phyloP scores from a whole-genome alignment of 2,329 filamentous ascomycete species.

The Alternaria sp. region DNA sequence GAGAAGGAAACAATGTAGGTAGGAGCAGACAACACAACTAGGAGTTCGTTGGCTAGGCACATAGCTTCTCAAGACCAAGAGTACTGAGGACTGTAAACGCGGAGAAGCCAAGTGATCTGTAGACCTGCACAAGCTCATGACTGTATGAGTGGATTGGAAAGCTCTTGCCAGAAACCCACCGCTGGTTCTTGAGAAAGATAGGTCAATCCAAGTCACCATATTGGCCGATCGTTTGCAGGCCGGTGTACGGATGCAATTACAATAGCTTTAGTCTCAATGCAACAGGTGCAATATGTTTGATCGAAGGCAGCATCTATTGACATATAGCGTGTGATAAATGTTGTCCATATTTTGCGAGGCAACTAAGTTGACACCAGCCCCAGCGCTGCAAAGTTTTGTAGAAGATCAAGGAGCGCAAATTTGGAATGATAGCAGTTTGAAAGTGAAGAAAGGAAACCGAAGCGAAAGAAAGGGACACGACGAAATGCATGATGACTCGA shows the following conservation, averaged over 20 bases:
- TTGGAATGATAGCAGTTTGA: background rate
- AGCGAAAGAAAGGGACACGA: background rate
- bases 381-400: background rate
- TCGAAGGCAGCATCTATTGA: background rate
- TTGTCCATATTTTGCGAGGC: background rate
- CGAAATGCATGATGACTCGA: background rate
- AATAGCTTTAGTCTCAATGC: background rate
- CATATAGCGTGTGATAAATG: background rate
- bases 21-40: background rate
- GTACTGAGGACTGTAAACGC: background rate
- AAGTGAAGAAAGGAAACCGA: background rate
- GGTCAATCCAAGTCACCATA: background rate
- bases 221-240: background rate
- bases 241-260: background rate
- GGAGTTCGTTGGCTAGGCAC: background rate
- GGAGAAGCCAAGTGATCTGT: background rate
- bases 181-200: background rate
- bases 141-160: background rate
- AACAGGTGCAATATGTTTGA: background rate
- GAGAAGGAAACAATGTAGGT: background rate
- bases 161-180: background rate
- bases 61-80: background rate
- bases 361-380: background rate
- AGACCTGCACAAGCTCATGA: background rate
- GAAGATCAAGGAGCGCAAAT: background rate